Evolutionary conservation across 2,329 filamentous ascomycete genomes (phyloP).

Genomic region (Phialophora chinensis): DNA sequence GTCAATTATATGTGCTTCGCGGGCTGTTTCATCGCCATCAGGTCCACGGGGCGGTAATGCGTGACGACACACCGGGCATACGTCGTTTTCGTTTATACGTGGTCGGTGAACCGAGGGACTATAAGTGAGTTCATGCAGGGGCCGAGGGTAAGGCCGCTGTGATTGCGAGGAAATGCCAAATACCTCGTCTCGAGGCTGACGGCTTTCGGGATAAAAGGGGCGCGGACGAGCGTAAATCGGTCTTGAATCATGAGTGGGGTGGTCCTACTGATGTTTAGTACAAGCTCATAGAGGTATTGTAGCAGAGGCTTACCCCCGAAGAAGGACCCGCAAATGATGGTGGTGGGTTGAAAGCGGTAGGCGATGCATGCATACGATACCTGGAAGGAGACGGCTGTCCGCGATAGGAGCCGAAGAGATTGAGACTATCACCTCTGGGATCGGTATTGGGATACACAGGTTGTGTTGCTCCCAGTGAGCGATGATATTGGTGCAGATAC

Average conservation of each 20-base stretch:
- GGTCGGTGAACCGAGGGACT: slow-evolving; percentile 33
- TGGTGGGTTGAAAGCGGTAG: slow-evolving; percentile 8
- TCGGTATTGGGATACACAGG: slow-evolving; percentile 14
- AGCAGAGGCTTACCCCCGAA: slow-evolving; percentile 20
- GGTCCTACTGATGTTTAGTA: slow-evolving; percentile 20
- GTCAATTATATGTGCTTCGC: slow-evolving; percentile 53
- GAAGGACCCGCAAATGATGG: slow-evolving; percentile 13
- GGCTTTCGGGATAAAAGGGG: slow-evolving; percentile 25
- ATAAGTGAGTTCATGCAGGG: slow-evolving; percentile 25
- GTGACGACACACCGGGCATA: slow-evolving; percentile 55
- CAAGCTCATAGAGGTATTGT: neutral
- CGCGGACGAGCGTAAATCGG: slow-evolving; percentile 19
- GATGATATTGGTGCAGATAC: slow-evolving; percentile 12
- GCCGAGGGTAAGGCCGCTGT: slow-evolving; percentile 14
- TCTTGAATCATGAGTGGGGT: slow-evolving; percentile 16
- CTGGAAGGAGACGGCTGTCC: slow-evolving; percentile 16
- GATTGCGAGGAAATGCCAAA: slow-evolving; percentile 14
- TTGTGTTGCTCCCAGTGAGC: slow-evolving; percentile 8
- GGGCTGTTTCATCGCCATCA: slow-evolving; percentile 48
- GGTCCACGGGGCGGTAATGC: slow-evolving; percentile 48
- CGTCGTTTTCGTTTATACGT: slow-evolving; percentile 50
- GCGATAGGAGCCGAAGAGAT: slow-evolving; percentile 18
- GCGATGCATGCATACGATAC: slow-evolving; percentile 20
- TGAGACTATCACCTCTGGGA: slow-evolving; percentile 11
- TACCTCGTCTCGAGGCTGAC: slow-evolving; percentile 27